Base-by-base conservation (phyloP, 2,329 filamentous ascomycete genomes). In the Colletotrichum liaoningense region DNA sequence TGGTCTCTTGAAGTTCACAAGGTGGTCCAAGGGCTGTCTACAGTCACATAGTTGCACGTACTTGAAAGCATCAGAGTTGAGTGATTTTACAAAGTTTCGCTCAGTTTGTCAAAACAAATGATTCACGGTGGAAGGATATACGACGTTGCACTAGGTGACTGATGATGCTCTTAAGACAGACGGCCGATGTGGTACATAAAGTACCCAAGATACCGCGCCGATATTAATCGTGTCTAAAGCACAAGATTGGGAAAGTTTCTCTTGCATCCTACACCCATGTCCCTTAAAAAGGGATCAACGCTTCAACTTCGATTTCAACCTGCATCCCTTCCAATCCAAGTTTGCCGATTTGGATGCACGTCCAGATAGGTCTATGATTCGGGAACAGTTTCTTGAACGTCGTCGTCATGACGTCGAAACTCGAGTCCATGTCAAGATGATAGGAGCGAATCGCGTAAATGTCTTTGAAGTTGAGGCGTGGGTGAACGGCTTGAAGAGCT, bases 261-360 rank as follows among this genome's bases (percentile, higher is more conserved):
- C 8, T n/a, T 3, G 19, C 42, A 49, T 49, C 19, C 42, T 1
- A 16, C 16, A 3, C 19, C 6, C 5, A 24, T 7, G 19, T 49
- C 14, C 11, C 16, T 46, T 19, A 68, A 14, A 52, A 26, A n/a
- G 70, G 72, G 22, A 72, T 52, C 3, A 24, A 79, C 2, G 88
- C 88, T 22, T 82, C 81, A 12, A 89, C 88, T 77, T 92, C 89
- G 78, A 92, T 88, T 80, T 91, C 89, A 4, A 91, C 84, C 46
- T 81, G 78, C 89, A 92, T 91, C 26, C 82, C 84, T 42, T 85
- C 83, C 70, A 83, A 78, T 0, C 81, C 88, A 19, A 92, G 78
- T 55, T 80, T 76, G 1, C 80, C 76, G 2, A 91, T 88, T 0
- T 86, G 88, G 9, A 91, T 79, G 70, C 80, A 83, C 0, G 89